Base-by-base conservation (phyloP, 2,329 filamentous ascomycete species). In the Botrytis cinerea region DNA sequence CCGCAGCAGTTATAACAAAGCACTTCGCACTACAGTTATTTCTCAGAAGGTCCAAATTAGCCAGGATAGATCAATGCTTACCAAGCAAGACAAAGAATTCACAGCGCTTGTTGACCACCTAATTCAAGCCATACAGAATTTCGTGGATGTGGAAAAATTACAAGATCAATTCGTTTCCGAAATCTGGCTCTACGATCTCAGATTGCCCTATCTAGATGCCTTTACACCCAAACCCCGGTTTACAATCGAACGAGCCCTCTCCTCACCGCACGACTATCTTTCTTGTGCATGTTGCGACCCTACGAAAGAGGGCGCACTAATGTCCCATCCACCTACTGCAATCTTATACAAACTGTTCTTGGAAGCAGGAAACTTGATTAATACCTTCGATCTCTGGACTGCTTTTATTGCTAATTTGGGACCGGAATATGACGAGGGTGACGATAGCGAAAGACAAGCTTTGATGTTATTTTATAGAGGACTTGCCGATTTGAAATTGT, bases 391-490 rank as follows among this genome's bases (percentile, higher is more conserved):
- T 83, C 81, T 96, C 64, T 95, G 92, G 92, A 87, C 89, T 20
- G 92, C 93, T 5, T 97, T 94, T 81, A 87, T 88, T 76, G 88
- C 88, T 25, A 87, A 92, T 45, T 84, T 92, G 32, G 76, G 75
- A 22, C 75, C 74, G 54, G 78, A 79, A 54, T 62, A 73, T 51
- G 61, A 71, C 62, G 78, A 78, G 18, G 75, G 77, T 1, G 84
- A 85, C 2, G 83, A 82, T 16, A 83, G 84, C 22, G 88, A 90
- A 81, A 84, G 88, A 76, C 86, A 85, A 64, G 87, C 86, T 12
- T 86, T 94, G 83, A 90, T 94, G 60, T 84, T 93, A 83, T 99
- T 98, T 83, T 98, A 98, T 82, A 88, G 90, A 75, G 93, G 89
- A 8, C 82, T 98, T 75, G 93, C 95, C 0, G 96, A 99, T 82